Conservation (phyloP, 2,329 filamentous ascomycete species). For the Phaeosphaeriaceae sp. region DNA sequence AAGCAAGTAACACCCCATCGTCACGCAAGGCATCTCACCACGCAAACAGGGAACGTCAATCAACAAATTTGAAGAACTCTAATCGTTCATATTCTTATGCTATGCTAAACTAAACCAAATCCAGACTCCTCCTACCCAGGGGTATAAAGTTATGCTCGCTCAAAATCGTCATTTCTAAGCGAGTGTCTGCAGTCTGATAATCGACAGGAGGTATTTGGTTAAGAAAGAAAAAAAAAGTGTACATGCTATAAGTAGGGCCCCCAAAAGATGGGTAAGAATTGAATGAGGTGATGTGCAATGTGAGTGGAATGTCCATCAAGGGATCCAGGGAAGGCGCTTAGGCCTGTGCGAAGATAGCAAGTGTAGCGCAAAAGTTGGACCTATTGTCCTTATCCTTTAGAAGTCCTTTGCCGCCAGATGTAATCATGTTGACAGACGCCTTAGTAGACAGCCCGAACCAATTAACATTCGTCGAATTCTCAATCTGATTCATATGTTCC, state of each 20-base stretch:
- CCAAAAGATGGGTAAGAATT: slow-evolving; percentile 22
- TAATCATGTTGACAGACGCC: slow-evolving; percentile 58
- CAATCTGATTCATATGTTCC: slow-evolving; percentile 56
- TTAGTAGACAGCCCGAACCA: slow-evolving; percentile 58
- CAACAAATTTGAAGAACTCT: not conserved
- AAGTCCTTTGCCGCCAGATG: slow-evolving; percentile 43
- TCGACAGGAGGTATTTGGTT: slow-evolving; percentile 15
- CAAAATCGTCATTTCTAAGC: slow-evolving; percentile 15
- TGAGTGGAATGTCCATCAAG: slow-evolving; percentile 20
- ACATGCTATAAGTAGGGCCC: slow-evolving; percentile 28
- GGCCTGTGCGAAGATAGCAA: slow-evolving; percentile 48
- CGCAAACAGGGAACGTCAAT: no score
- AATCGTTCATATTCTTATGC: slow-evolving; percentile 1
- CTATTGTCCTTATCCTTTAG: slow-evolving; percentile 54
- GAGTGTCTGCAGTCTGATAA: slow-evolving; percentile 16
- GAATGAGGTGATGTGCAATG: slow-evolving; percentile 12
- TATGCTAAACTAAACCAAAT: slow-evolving; percentile 10
- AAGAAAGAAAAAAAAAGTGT: slow-evolving; percentile 23
- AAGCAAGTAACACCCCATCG: no score
- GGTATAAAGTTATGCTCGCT: slow-evolving; percentile 21
- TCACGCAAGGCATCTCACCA: no score
- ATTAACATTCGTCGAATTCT: slow-evolving; percentile 52
- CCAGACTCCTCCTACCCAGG: slow-evolving; percentile 11
- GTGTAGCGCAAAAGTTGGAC: slow-evolving; percentile 57
- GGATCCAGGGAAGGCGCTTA: slow-evolving; percentile 15